Evolutionary conservation across 2,329 filamentous ascomycete species (phyloP), one percentile per base, ranked within the genome.

Genomic region (Fusarium pseudonygamai): DNA sequence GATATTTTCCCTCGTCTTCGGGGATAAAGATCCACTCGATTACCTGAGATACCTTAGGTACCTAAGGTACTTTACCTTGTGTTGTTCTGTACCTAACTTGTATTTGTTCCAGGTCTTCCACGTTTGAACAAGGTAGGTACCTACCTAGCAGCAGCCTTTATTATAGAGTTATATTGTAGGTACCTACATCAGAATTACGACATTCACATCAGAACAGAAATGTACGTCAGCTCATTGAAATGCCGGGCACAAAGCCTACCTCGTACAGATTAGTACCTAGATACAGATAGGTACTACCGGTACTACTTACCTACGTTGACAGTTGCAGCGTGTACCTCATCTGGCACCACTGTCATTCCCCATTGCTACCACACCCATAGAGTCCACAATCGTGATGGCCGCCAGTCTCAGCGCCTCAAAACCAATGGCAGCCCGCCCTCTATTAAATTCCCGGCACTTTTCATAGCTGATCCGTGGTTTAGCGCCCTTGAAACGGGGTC

Each of bases 381-480:
- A 64, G 53, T 28, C 61, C 55, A 67, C 42, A 60, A 72, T 69
- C 53, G 68, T 57, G 49, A 64, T 74, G 71, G 67, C 37, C 46
- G 37, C 60, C 71, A 57, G 45, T 59, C 65, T 64, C 50, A 24
- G 58, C 42, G 36, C 39, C 52, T 58, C 46, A 16, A 64, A 68
- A 40, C 73, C 73, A 75, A 75, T 75, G 40, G 39, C 47, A 75
- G 39, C 52, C 58, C 52, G 14, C 46, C 43, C 49, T 64, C 36
- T 43, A 37, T 74, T 74, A 66, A 75, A 66, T 75, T 58, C 66
- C 73, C 73, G 73, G 67, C 61, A 71, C 60, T 67, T 45, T 61
- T 63, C 58, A 50, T 67, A 60, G 63, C 39, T 73, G 60, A 72
- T 71, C 66, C 63, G 45, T 60, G 42, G 59, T 34, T 67, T 75